Percentiles rank a stretch among this genome's conserved stretches.
Conservation (phyloP, 352 stramenopile genomes). For the Phytophthora boehmeriae region DNA sequence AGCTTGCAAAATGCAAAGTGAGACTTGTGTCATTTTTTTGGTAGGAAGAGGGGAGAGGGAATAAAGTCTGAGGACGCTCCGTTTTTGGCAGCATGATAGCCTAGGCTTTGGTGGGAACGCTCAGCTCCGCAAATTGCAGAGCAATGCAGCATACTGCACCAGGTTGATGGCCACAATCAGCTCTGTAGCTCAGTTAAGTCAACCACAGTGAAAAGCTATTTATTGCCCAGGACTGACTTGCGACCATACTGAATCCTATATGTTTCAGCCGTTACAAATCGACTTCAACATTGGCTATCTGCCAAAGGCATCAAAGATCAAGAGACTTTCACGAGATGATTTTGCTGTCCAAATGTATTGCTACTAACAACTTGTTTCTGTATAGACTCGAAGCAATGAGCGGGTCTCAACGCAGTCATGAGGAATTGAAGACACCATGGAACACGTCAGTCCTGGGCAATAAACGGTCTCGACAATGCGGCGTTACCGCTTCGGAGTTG, state of each 20-base stretch:
- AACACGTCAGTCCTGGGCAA: background rate
- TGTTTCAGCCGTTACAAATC: constrained; percentile 4
- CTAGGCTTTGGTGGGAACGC: no score
- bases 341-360: no score
- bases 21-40: constrained; percentile 4
- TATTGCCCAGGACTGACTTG: background rate
- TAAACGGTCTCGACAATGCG: background rate
- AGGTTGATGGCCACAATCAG: no score
- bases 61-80: background rate
- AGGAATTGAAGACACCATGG: background rate
- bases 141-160: no score
- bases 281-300: background rate
- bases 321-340: background rate
- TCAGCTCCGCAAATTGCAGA: no score
- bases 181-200: no score
- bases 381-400: no score
- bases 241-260: background rate
- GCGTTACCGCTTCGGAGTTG: background rate
- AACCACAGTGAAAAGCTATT: no score
- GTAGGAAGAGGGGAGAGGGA: background rate
- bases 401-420: no score
- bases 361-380: no score
- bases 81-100: background rate
- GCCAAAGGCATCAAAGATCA: no score
- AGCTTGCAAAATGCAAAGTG: constrained; percentile 24